Conservation (phyloP, 768 basidiomycete genomes). For the Boletus pseudo-olivaceus region DNA sequence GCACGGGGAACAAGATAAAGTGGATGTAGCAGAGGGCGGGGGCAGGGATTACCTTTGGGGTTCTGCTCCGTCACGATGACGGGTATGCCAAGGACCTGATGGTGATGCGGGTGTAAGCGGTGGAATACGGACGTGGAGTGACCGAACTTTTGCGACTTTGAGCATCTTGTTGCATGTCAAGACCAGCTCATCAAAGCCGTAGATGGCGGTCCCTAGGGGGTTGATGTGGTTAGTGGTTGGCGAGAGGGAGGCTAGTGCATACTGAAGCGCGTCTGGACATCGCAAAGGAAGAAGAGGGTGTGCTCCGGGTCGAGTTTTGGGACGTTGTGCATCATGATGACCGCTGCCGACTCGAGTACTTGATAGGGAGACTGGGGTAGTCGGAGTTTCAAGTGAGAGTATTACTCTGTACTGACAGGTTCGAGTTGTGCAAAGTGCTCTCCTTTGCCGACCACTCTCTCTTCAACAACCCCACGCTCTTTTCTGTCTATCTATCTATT, state of each 20-base stretch:
- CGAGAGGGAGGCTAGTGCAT: conserved; percentile 15
- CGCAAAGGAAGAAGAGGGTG: conserved; percentile 75
- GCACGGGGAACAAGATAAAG: conserved; percentile 7
- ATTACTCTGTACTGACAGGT: not conserved
- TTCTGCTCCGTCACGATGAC: conserved; percentile 87
- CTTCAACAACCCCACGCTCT: conserved; percentile 26
- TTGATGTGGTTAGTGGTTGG: conserved; percentile 5
- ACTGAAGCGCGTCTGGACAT: conserved; percentile 79
- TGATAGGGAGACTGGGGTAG: not conserved
- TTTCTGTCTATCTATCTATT: conserved; percentile 1
- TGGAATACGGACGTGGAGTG: not conserved
- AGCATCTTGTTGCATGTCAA: conserved; percentile 73
- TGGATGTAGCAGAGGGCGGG: not conserved
- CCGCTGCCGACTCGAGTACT: not conserved
- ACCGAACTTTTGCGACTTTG: conserved; percentile 61
- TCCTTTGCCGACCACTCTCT: conserved; percentile 16
- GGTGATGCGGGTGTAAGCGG: not conserved
- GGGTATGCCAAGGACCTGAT: conserved; percentile 59
- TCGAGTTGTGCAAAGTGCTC: not conserved
- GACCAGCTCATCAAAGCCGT: conserved; percentile 70
- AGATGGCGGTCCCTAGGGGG: conserved; percentile 48
- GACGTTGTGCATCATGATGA: not conserved
- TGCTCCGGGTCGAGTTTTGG: conserved; percentile 31
- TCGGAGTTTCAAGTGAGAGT: not conserved
- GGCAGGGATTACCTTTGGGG: conserved; percentile 52